These are phyloP conservation scores for Spencermartinsiella ligniputridi DNA, from an alignment of 1,139 yeast genomes.

Conservation along the genomic window DNA sequence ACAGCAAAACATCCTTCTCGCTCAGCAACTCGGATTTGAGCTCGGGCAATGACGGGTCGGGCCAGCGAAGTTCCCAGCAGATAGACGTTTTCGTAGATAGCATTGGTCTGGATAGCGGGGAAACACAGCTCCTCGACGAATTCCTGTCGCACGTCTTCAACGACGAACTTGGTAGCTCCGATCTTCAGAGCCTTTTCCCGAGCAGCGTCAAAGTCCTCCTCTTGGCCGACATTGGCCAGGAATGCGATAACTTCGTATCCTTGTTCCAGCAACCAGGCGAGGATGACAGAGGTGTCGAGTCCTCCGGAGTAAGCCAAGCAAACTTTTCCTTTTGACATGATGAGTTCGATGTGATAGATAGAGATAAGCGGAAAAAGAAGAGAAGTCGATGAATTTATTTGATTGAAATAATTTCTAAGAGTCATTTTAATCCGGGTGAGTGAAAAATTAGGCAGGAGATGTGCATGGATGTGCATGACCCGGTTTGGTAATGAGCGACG, in stretches of 20 bases:
- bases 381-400: no score
- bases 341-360: no score
- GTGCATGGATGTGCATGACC: no score
- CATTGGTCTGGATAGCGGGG: conserved; percentile 97
- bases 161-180: conserved; percentile 94
- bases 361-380: no score
- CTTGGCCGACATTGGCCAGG: conserved; percentile 97
- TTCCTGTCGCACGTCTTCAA: conserved; percentile 91
- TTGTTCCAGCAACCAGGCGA: conserved; percentile 96
- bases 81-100: conserved; percentile 95
- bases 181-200: conserved; percentile 92
- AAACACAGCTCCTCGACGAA: conserved; percentile 87
- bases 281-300: conserved; percentile 93
- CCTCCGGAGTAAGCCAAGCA: conserved; percentile 99
- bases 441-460: no score
- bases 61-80: conserved; percentile 95
- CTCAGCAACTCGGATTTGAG: conserved; percentile 95
- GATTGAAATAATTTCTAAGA: no score
- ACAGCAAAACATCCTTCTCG: conserved; percentile 98
- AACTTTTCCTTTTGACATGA: conserved; percentile 95
- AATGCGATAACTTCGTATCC: conserved; percentile 98
- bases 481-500: no score
- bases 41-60: conserved; percentile 97
- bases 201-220: conserved; percentile 97
- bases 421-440: no score